phyloP scores from a whole-genome alignment of 2,329 filamentous ascomycete genomes.

The Botrytis cinerea region DNA sequence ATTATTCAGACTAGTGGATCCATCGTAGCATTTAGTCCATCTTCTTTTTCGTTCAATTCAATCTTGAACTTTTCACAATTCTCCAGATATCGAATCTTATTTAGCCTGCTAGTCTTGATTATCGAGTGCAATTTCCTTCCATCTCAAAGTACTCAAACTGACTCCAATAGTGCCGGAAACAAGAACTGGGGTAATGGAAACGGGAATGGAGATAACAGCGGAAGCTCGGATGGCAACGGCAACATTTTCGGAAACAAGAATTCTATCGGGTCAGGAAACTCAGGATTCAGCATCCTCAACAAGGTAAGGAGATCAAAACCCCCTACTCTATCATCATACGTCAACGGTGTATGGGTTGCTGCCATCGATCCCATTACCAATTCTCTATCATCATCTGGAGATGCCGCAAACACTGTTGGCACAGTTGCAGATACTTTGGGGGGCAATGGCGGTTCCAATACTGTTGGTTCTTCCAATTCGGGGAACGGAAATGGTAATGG shows the following conservation, averaged over 20 bases:
- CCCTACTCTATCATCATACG: neutral
- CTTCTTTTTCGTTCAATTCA: neutral
- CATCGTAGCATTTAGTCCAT: neutral
- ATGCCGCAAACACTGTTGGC: neutral
- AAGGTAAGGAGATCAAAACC: conserved; percentile 15
- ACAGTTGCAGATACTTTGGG: neutral
- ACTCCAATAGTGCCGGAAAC: neutral
- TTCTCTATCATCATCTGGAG: neutral
- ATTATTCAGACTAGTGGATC: neutral
- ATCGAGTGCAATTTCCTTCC: neutral
- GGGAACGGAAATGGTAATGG: neutral
- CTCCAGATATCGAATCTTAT: neutral
- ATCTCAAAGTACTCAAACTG: neutral
- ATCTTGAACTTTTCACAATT: neutral
- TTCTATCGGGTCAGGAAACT: neutral
- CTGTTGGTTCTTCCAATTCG: neutral
- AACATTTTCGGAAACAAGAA: neutral
- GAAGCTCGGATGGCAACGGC: neutral
- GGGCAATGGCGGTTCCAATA: neutral
- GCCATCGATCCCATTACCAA: neutral
- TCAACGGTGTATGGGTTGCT: conserved; percentile 9
- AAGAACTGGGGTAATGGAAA: neutral
- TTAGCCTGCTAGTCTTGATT: neutral
- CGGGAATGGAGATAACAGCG: neutral
- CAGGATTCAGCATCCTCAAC: neutral